A percentile compares a stretch with the other conserved stretches of the same genome.
phyloP scores from a whole-genome alignment of 306 rosid species.

The Phaseolus lunatus region DNA sequence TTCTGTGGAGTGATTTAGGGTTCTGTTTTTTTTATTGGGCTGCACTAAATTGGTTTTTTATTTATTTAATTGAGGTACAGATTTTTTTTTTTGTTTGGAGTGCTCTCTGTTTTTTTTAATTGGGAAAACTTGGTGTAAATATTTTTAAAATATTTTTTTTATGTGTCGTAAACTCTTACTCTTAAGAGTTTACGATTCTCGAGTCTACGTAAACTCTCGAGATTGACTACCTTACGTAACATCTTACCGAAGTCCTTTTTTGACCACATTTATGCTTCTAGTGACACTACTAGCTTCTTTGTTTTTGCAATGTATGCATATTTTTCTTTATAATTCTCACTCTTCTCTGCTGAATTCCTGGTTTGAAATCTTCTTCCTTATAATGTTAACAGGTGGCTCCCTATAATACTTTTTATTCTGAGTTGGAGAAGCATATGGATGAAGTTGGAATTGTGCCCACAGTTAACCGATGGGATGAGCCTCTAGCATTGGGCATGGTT shows the following conservation, averaged over 20 bases:
- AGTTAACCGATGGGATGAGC: slow-evolving; percentile 84
- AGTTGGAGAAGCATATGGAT: slow-evolving; percentile 85
- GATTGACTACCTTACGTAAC: slow-evolving; percentile 18
- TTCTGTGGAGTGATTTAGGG: too few species aligned
- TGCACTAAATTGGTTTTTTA: too few species aligned
- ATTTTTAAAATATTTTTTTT: too few species aligned
- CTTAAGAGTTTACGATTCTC: too few species aligned
- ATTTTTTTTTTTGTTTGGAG: too few species aligned
- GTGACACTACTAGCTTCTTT: slow-evolving; percentile 31
- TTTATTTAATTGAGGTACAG: too few species aligned
- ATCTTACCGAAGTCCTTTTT: slow-evolving; percentile 12
- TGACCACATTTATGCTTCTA: slow-evolving; percentile 25
- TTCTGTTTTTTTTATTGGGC: too few species aligned
- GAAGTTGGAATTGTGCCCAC: slow-evolving; percentile 84
- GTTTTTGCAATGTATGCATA: neutral
- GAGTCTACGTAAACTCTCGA: too few species aligned
- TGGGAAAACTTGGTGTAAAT: too few species aligned
- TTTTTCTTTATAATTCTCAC: slow-evolving; percentile 23
- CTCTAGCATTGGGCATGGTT: slow-evolving; percentile 80
- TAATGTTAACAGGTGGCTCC: slow-evolving; percentile 83
- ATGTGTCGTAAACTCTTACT: too few species aligned
- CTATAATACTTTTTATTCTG: slow-evolving; percentile 88
- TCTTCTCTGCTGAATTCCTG: slow-evolving; percentile 37
- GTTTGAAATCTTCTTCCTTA: slow-evolving; percentile 30
- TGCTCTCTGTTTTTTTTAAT: too few species aligned